phyloP scores from a whole-genome alignment of 2,329 filamentous ascomycete genomes.

The Hypoxylon sp. region DNA sequence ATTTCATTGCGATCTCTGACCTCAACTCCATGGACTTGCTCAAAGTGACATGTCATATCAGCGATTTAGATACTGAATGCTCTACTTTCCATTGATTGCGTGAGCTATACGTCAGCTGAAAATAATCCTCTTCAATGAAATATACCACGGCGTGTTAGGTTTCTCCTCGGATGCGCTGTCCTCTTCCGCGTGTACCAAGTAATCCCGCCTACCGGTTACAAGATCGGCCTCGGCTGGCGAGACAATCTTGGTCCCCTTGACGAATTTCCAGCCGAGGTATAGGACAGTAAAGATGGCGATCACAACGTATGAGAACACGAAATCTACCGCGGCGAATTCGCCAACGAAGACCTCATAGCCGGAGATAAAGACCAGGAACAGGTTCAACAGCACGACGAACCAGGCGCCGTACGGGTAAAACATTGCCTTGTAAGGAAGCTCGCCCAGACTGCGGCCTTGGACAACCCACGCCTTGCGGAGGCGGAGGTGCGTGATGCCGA shows the following conservation, averaged over 20 bases:
- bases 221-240: conserved; percentile 41
- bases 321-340: conserved; percentile 45
- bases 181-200: conserved; percentile 16
- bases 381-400: conserved; percentile 46
- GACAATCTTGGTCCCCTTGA: conserved; percentile 46
- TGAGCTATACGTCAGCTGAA: conserved; percentile 22
- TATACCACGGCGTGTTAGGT: conserved; percentile 33
- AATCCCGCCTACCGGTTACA: conserved; percentile 44
- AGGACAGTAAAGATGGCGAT: conserved; percentile 45
- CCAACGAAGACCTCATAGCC: conserved; percentile 48
- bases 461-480: conserved; percentile 46
- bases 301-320: conserved; percentile 48
- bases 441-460: conserved; percentile 44
- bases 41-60: background rate
- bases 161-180: conserved; percentile 9
- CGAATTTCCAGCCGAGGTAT: conserved; percentile 46
- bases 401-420: conserved; percentile 45
- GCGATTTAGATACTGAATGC: background rate
- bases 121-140: conserved; percentile 37
- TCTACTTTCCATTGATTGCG: background rate
- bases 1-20: too few relatives aligned
- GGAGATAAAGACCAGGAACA: conserved; percentile 48
- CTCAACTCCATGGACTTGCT: background rate
- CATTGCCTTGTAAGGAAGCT: conserved; percentile 44
- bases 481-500: conserved; percentile 48